Percentiles rank a stretch among this genome's conserved stretches.
Conservation (phyloP, 345 rosid species). For the Stellera chamaejasme region DNA sequence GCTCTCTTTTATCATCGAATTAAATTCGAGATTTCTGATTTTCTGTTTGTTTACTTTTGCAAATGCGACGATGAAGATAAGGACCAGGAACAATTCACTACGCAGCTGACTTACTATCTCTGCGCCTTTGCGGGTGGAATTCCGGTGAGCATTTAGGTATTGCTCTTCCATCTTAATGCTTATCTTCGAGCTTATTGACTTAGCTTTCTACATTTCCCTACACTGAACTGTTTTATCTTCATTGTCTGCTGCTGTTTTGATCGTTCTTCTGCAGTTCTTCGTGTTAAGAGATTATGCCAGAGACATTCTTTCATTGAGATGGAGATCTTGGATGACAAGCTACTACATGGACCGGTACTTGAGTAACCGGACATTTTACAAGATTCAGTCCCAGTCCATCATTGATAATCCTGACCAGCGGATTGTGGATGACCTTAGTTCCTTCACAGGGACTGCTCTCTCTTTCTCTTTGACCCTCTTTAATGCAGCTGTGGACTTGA, state of each 20-base stretch:
- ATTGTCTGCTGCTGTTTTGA: not conserved
- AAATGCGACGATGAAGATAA: constrained; percentile 35
- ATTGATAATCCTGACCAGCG: constrained; percentile 98
- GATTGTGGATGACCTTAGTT: constrained; percentile 80
- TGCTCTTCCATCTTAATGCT: constrained; percentile 11
- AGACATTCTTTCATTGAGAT: constrained; percentile 72
- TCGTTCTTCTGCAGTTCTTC: constrained; percentile 49
- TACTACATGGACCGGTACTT: constrained; percentile 81
- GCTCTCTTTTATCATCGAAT: not conserved
- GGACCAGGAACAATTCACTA: constrained; percentile 88
- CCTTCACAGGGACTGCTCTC: constrained; percentile 84
- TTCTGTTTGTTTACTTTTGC: constrained; percentile 1
- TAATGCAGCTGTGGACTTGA: constrained; percentile 80
- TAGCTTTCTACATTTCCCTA: too few species aligned
- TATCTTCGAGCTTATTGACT: not conserved
- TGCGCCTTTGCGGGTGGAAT: constrained; percentile 88
- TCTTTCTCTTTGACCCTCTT: constrained; percentile 78
- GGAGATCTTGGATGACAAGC: constrained; percentile 98
- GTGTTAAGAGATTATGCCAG: constrained; percentile 89
- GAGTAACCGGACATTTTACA: constrained; percentile 67
- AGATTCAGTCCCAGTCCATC: constrained; percentile 86
- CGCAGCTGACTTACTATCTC: constrained; percentile 78
- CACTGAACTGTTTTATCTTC: not conserved
- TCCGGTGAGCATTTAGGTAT: constrained; percentile 72
- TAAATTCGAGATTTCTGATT: not conserved